Percentiles rank a stretch among this genome's conserved stretches.
Conservation (phyloP, 495 filamentous ascomycete genomes). For the Hypoxylon cercidicola region DNA sequence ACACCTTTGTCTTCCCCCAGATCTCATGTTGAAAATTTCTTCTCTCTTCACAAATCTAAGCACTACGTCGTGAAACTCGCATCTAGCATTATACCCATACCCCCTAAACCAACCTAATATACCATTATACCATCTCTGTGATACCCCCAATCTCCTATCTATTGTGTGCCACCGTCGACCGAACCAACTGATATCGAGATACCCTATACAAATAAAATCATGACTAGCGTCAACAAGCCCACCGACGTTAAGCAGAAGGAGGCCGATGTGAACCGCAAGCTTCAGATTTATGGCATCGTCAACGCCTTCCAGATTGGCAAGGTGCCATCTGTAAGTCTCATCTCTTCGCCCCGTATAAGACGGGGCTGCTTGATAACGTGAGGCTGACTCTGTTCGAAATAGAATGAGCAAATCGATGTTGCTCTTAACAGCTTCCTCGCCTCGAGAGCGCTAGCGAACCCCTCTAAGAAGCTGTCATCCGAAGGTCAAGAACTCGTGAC, state of each 20-base stretch:
- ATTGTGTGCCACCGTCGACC: conserved; percentile 5
- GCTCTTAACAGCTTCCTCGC: conserved; percentile 85
- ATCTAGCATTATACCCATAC: conserved; percentile 22
- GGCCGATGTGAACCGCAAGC: conserved; percentile 87
- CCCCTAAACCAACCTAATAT: conserved; percentile 3
- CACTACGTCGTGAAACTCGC: neutral
- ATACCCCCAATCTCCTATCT: conserved; percentile 26
- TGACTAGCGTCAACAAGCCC: conserved; percentile 70
- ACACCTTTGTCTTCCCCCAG: conserved; percentile 27
- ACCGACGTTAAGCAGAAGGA: conserved; percentile 68
- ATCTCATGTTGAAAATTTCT: neutral
- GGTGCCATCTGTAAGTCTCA: conserved; percentile 80
- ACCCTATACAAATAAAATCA: conserved; percentile 20
- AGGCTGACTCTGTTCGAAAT: conserved; percentile 45
- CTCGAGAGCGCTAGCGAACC: conserved; percentile 71
- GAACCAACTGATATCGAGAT: conserved; percentile 22
- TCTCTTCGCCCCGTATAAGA: neutral
- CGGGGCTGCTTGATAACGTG: neutral
- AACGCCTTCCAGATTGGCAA: conserved; percentile 90
- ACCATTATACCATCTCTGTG: conserved; percentile 4
- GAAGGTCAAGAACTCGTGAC: conserved; percentile 82
- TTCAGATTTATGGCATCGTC: conserved; percentile 93
- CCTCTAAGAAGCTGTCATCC: conserved; percentile 79
- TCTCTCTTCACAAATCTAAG: conserved; percentile 13
- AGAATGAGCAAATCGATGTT: conserved; percentile 95